phyloP scores from a whole-genome alignment of 345 rosid genomes.

The Citrus australasica region DNA sequence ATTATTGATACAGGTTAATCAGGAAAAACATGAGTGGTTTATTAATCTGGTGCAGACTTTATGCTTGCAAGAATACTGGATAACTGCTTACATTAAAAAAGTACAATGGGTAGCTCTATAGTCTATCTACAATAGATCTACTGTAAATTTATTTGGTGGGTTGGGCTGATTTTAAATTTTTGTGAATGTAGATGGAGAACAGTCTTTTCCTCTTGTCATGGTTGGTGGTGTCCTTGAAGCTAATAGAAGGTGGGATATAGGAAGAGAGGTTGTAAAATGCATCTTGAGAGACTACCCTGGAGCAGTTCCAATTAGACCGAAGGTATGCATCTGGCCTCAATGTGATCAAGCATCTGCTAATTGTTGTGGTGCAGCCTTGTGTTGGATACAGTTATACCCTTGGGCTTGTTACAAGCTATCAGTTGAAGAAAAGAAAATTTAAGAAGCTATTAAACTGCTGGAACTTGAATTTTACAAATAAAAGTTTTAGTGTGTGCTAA shows the following conservation, averaged over 20 bases:
- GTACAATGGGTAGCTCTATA: not conserved
- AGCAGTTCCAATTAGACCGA: conserved; percentile 51
- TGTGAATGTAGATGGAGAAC: conserved; percentile 52
- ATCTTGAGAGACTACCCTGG: conserved; percentile 52
- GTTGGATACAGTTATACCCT: not conserved
- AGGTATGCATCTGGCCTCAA: conserved; percentile 35
- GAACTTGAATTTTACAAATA: no score
- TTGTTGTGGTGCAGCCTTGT: not conserved
- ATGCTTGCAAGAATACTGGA: not conserved
- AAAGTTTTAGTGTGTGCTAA: no score
- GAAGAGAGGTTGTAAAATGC: conserved; percentile 55
- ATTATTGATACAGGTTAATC: not conserved
- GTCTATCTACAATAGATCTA: not conserved
- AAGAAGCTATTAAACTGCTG: no score
- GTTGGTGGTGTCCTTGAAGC: conserved; percentile 81
- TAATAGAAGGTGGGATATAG: conserved; percentile 66
- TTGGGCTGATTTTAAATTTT: not conserved
- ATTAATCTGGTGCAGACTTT: not conserved
- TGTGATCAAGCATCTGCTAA: not conserved
- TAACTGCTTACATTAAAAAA: not conserved
- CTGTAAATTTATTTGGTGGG: not conserved
- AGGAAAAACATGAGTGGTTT: not conserved
- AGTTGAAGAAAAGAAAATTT: not conserved
- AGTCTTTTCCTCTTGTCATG: conserved; percentile 66
- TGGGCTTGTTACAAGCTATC: not conserved